Percentiles rank a stretch among this genome's conserved stretches.
Evolutionary conservation across 1,139 yeast species (phyloP).

Genomic region (Nakaseomyces sp.): DNA sequence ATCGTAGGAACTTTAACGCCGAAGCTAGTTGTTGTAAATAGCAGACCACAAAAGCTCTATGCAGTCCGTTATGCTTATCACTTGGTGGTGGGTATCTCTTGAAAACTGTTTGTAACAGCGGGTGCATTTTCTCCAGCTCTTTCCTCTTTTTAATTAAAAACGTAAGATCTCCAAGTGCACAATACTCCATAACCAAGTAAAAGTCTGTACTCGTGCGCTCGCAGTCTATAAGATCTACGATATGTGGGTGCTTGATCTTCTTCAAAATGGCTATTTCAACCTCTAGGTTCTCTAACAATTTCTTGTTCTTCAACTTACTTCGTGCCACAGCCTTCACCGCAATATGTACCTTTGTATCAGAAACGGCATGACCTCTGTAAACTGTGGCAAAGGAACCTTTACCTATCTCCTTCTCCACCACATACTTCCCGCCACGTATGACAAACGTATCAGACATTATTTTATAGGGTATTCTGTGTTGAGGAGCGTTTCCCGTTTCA

Average conservation of each 20-base stretch:
- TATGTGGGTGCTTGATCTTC: slow-evolving; percentile 84
- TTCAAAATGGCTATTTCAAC: slow-evolving; percentile 82
- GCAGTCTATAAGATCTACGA: slow-evolving; percentile 77
- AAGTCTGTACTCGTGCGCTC: slow-evolving; percentile 71
- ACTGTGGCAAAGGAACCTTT: slow-evolving; percentile 94
- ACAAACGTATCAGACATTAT: slow-evolving; percentile 8
- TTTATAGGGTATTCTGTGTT: no score
- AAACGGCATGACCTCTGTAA: slow-evolving; percentile 49
- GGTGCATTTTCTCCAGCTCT: slow-evolving; percentile 66
- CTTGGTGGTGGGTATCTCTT: slow-evolving; percentile 76
- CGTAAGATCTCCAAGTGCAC: slow-evolving; percentile 88
- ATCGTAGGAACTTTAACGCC: slow-evolving; percentile 72
- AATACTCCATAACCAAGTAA: slow-evolving; percentile 93
- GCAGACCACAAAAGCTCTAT: slow-evolving; percentile 69
- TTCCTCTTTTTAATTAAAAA: slow-evolving; percentile 72
- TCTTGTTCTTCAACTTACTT: slow-evolving; percentile 74
- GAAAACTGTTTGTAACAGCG: slow-evolving; percentile 66
- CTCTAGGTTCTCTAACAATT: slow-evolving; percentile 80
- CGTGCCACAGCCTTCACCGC: slow-evolving; percentile 86
- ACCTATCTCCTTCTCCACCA: slow-evolving; percentile 58
- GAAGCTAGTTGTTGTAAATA: slow-evolving; percentile 80
- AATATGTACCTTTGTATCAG: slow-evolving; percentile 27
- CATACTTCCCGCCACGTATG: slow-evolving; percentile 20
- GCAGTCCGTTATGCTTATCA: slow-evolving; percentile 64
- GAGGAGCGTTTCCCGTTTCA: no score